A percentile compares a stretch with the other conserved stretches of the same genome.
Evolutionary conservation across 805 yeast genomes (phyloP).

Genomic region (Starmerella roubikii): DNA sequence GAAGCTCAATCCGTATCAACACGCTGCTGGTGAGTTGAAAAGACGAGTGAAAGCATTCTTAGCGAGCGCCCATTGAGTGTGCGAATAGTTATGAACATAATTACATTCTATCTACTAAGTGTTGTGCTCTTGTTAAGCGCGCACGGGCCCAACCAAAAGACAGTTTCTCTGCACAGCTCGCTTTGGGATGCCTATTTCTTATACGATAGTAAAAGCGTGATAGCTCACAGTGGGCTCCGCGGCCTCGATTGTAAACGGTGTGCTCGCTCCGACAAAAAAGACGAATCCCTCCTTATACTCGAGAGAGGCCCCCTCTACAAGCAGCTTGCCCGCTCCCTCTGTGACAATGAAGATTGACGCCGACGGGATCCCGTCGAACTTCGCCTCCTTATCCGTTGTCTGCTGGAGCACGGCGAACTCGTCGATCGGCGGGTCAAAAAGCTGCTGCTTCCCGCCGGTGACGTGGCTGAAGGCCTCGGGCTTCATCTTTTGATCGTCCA

Average conservation of each 20-base stretch:
- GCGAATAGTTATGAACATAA: too few relatives aligned
- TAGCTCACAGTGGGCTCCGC: conserved; percentile 50
- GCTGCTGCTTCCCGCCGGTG: conserved; percentile 26
- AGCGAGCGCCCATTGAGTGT: too few relatives aligned
- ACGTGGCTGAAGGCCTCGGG: conserved; percentile 37
- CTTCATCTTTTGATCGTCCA: conserved; percentile 84
- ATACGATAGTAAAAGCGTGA: conserved; percentile 83
- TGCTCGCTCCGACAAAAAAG: conserved; percentile 71
- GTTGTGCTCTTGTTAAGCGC: too few relatives aligned
- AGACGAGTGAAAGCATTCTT: conserved; percentile 45
- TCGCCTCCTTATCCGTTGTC: conserved; percentile 40
- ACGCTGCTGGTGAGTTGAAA: conserved; percentile 70
- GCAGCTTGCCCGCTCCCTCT: conserved; percentile 57
- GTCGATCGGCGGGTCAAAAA: conserved; percentile 92
- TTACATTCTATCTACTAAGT: too few relatives aligned
- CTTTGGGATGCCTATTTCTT: conserved; percentile 39
- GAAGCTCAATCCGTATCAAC: conserved; percentile 70
- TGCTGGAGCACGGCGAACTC: conserved; percentile 92
- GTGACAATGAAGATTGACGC: conserved; percentile 81
- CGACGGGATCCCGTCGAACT: conserved; percentile 54
- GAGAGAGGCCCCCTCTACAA: conserved; percentile 31
- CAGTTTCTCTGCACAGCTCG: too few relatives aligned
- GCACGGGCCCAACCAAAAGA: too few relatives aligned
- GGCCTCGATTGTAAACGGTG: conserved; percentile 41
- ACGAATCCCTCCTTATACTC: conserved; percentile 59